Base-by-base conservation (phyloP, 2,329 filamentous ascomycete species). In the Penicillium fuscoglaucum region DNA sequence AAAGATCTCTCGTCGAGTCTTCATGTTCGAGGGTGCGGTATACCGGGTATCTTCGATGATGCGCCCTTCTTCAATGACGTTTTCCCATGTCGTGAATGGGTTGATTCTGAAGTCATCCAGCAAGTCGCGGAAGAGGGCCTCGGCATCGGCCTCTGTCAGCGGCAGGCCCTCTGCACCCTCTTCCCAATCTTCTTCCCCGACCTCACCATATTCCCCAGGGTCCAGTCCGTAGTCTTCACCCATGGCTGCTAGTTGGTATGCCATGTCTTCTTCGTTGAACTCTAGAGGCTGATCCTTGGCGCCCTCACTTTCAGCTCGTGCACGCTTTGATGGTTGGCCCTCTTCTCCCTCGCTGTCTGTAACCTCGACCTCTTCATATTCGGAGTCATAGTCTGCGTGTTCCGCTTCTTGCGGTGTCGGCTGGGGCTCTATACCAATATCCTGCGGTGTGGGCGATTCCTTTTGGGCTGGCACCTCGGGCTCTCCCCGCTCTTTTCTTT, bases 211-310 rank as follows among this genome's bases (percentile, higher is more conserved):
- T 68, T 92, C 89, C 51, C 87, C 90, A 0, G 86, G 86, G 40
- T 91, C 90, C 31, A 93, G 80, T 1, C 87, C 90, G 66, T 93
- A 92, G n/a, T 91, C 88, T 65, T 90, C 84, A 54, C 90, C 91
- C 90, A 97, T 96, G 28, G 90, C 88, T 53, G 90, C 90, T 13
- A 99, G 81, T 70, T 99, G 95, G 71, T 88, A 93, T 37, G 91
- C 93, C 67, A 99, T 96, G 70, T 99, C 95, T 53, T 93, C 93
- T 73, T 98, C 95, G 56, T 90, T 90, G 68, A 96, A 96, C 68
- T 97, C 93, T 8, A 95, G 77, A 1, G 81, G 78, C 46, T 78
- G 75, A 13, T 82, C 76, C 13, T 77, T 63, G 59, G 59, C 39
- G 33, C 80, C 59, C 75, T 80, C 82, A 43, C 80, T 79, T 61